Evolutionary conservation across 1,139 yeast species (phyloP), one percentile per base, ranked within the genome.

Genomic region (Suhomyces kunorum): DNA sequence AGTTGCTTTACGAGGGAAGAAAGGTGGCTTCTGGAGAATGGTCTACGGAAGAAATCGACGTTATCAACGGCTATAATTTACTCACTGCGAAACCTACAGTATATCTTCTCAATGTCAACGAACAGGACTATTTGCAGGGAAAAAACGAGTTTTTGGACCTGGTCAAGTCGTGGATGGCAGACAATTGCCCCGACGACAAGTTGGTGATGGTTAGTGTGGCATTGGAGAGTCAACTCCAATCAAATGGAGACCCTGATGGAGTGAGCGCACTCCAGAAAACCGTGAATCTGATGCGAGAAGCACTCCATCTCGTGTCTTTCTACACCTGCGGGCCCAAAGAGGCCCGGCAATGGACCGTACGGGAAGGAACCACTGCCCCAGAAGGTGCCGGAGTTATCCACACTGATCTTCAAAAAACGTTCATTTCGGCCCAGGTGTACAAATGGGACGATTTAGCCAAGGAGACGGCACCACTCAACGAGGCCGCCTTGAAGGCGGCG

Each of bases 321-420:
- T 90, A 85, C 68, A 90, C 98, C 1, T 85, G 95, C 63, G 98
- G 98, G 9, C 83, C 88, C 9, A 76, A 80, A 36, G 98, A 92
- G 65, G 90, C 88, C 4, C 75, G 95, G 49, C 96, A 92, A 61
- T 90, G 98, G 98, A 86, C 95, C 9, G 73, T 90, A 36, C 74
- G 95, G 49, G 68, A 74, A 50, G 87, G 90, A 23, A 81, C 87
- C 25, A 74, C 80, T 36, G 96, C 96, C 8, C 94, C 95, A 12
- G 87, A 87, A 47, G 97, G 96, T 1, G 98, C 98, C 0, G 96
- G 95, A 17, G 84, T 87, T 28, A 90, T 90, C 47, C 98, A 92
- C 62, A 84, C 90, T 6, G 97, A 89, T 61, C 69, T 89, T 44
- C 84, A 84, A 65, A 79, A 83, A 55, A 86, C 95, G 1, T 90